phyloP scores from a whole-genome alignment of 1,139 yeast genomes.

The Suhomyces bolitotheri region DNA sequence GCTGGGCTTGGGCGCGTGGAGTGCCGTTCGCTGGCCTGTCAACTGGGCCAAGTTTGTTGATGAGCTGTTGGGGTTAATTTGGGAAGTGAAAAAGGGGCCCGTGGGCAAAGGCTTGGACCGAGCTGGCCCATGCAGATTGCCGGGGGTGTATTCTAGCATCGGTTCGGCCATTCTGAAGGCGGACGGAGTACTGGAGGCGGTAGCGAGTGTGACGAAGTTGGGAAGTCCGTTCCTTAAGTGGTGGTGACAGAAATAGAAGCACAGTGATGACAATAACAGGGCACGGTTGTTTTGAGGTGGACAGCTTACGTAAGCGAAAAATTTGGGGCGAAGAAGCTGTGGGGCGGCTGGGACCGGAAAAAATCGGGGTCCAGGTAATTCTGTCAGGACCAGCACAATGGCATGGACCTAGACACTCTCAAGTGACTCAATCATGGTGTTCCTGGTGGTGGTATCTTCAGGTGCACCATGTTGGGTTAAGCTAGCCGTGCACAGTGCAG shows the following conservation, averaged over 20 bases:
- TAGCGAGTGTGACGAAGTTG: slow-evolving; percentile 4
- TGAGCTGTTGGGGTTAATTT: slow-evolving; percentile 27
- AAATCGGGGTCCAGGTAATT: neutral
- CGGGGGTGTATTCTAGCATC: slow-evolving; percentile 5
- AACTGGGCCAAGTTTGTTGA: slow-evolving; percentile 26
- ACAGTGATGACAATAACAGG: too few relatives aligned
- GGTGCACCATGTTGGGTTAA: too few relatives aligned
- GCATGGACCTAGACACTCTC: too few relatives aligned
- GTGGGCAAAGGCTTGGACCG: slow-evolving; percentile 2
- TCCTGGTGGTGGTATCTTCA: too few relatives aligned
- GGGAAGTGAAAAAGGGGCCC: slow-evolving; percentile 7
- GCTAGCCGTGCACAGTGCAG: too few relatives aligned
- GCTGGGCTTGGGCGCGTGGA: slow-evolving; percentile 21
- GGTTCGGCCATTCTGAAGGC: slow-evolving; percentile 3
- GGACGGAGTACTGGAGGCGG: neutral
- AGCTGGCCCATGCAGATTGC: neutral
- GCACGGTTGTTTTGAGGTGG: too few relatives aligned
- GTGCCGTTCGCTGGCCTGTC: slow-evolving; percentile 8
- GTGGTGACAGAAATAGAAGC: too few relatives aligned
- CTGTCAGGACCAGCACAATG: too few relatives aligned
- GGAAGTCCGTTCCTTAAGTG: neutral
- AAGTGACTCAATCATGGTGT: too few relatives aligned
- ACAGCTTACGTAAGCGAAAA: neutral
- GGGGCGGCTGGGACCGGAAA: neutral
- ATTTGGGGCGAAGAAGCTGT: neutral